These are phyloP conservation scores for Thelonectria discophora DNA, from an alignment of 2,329 filamentous ascomycete genomes.

Conservation along the genomic window DNA sequence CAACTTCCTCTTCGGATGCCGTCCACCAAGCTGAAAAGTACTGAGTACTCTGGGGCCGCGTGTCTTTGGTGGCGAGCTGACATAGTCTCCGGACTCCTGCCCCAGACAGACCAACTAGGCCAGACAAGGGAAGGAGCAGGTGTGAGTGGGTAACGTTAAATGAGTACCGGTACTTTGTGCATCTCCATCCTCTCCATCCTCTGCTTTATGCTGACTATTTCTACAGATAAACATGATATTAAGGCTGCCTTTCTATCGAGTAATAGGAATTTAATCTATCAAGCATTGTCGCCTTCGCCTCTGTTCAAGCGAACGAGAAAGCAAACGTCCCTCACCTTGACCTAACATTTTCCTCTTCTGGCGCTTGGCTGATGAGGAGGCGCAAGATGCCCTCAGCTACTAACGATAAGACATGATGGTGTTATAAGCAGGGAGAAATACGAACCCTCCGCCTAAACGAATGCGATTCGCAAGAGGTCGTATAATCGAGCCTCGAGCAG, in stretches of 20 bases:
- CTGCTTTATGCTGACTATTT: too few species aligned
- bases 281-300: too few species aligned
- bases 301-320: background rate
- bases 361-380: background rate
- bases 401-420: background rate
- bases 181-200: background rate
- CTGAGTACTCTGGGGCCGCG: constrained; percentile 3
- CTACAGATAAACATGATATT: too few species aligned
- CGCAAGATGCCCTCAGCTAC: background rate
- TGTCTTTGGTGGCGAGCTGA: background rate
- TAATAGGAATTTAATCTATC: too few species aligned
- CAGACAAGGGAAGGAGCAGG: constrained; percentile 2
- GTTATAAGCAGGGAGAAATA: background rate
- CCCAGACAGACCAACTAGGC: constrained; percentile 9
- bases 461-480: background rate
- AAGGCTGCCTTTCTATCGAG: too few species aligned
- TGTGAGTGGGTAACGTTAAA: background rate
- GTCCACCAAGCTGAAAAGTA: constrained; percentile 3
- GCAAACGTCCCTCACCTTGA: background rate
- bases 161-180: background rate
- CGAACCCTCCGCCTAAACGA: background rate
- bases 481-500: background rate
- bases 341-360: background rate
- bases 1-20: background rate
- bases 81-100: constrained; percentile 18